These are phyloP conservation scores for Podaxis sp. DNA, from an alignment of 768 basidiomycete genomes.

Conservation along the genomic window DNA sequence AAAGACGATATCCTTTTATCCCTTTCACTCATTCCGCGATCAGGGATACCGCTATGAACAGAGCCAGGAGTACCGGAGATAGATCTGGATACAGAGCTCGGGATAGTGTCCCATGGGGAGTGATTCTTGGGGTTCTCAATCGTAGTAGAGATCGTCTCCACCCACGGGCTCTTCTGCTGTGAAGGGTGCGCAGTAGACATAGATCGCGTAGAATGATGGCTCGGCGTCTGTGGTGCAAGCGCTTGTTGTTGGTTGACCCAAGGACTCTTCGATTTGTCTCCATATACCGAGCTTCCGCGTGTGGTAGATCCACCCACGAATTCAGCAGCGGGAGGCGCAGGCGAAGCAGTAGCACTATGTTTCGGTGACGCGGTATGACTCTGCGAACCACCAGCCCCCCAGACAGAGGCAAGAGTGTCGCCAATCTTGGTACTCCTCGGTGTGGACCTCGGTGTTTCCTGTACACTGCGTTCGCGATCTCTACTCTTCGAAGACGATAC, in stretches of 20 bases:
- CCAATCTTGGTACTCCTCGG: conserved; percentile 12
- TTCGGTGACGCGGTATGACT: neutral
- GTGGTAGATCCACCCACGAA: neutral
- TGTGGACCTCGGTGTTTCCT: conserved; percentile 23
- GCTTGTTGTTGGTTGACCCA: neutral
- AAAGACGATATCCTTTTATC: neutral
- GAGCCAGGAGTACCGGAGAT: neutral
- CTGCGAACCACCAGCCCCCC: conserved; percentile 5
- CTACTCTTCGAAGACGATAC: conserved; percentile 4
- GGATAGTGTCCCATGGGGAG: conserved; percentile 1
- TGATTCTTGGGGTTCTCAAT: conserved; percentile 2
- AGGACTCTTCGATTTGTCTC: neutral
- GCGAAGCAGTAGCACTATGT: neutral
- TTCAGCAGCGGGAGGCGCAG: neutral
- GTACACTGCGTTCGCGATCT: conserved; percentile 17
- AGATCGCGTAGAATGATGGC: neutral
- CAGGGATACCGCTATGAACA: neutral
- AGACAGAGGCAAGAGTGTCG: conserved; percentile 3
- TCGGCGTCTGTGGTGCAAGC: neutral
- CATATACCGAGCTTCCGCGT: neutral
- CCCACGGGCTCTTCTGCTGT: conserved; percentile 1
- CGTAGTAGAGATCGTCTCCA: conserved; percentile 6
- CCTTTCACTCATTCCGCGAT: neutral
- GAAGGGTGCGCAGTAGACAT: neutral
- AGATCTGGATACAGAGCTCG: neutral